A percentile compares a stretch with the other conserved stretches of the same genome.
Evolutionary conservation across 2,329 filamentous ascomycete genomes (phyloP).

Genomic region (Teratosphaeria zuluensis): DNA sequence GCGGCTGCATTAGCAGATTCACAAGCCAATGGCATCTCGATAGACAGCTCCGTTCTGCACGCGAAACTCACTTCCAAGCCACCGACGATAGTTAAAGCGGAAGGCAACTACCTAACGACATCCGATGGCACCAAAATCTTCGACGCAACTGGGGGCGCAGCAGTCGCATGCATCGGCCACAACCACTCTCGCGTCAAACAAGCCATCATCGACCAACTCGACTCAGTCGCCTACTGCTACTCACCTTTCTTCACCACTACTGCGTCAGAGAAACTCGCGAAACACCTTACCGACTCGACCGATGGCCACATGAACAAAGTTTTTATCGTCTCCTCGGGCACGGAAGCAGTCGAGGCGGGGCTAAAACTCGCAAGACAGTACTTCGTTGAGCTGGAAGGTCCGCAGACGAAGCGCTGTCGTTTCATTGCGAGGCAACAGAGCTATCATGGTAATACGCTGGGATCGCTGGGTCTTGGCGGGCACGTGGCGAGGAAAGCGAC

Average conservation of each 20-base stretch:
- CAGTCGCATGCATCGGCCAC: conserved; percentile 11
- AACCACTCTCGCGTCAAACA: conserved; percentile 34
- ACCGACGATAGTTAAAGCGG: not conserved
- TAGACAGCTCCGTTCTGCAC: not conserved
- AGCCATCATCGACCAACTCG: conserved; percentile 49
- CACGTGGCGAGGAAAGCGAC: conserved; percentile 26
- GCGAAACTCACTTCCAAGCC: not conserved
- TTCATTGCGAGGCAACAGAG: conserved; percentile 38
- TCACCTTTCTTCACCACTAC: conserved; percentile 46
- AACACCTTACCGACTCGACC: conserved; percentile 35
- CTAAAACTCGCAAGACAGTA: conserved; percentile 43
- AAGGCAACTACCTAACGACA: conserved; percentile 2
- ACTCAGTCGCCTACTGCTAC: conserved; percentile 47
- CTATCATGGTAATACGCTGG: conserved; percentile 45
- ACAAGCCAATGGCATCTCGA: not conserved
- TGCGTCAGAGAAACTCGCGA: conserved; percentile 42
- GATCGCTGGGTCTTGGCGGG: conserved; percentile 34
- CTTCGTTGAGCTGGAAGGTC: conserved; percentile 28
- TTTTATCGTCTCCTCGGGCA: conserved; percentile 12
- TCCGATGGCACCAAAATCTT: conserved; percentile 7
- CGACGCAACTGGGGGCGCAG: conserved; percentile 9
- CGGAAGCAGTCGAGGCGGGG: conserved; percentile 38
- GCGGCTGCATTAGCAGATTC: not conserved
- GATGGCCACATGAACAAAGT: conserved; percentile 2
- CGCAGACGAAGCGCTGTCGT: conserved; percentile 28